phyloP scores from a whole-genome alignment of 2,329 filamentous ascomycete genomes.

The Bipolaris sorokiniana region DNA sequence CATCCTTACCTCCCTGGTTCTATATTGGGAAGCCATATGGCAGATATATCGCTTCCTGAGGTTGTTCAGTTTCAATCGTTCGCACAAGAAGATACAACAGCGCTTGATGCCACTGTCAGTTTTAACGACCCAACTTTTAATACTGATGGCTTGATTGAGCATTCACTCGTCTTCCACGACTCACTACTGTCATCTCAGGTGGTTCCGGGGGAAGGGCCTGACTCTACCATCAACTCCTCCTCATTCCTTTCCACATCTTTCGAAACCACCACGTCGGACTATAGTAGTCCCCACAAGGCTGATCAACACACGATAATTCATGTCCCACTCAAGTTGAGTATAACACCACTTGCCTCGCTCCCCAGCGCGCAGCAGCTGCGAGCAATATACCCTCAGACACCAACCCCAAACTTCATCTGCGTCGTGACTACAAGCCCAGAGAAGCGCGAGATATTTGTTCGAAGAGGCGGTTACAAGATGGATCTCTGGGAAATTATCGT shows the following conservation, averaged over 20 bases:
- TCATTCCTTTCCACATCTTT: conserved; percentile 48
- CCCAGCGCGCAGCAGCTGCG: conserved; percentile 70
- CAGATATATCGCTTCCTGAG: conserved; percentile 26
- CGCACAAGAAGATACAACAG: conserved; percentile 24
- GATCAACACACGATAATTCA: conserved; percentile 13
- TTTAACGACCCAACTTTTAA: conserved; percentile 23
- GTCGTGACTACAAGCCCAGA: conserved; percentile 75
- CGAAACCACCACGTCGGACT: conserved; percentile 40
- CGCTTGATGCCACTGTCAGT: conserved; percentile 35
- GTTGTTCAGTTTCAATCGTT: conserved; percentile 17
- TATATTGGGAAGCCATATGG: conserved; percentile 1
- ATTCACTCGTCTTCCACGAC: conserved; percentile 75
- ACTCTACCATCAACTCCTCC: conserved; percentile 39
- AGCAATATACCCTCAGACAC: conserved; percentile 76
- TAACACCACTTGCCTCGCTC: conserved; percentile 72
- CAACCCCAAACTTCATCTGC: conserved; percentile 81
- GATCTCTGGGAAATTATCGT: conserved; percentile 56
- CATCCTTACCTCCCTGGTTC: conserved; percentile 37
- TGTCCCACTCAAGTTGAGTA: conserved; percentile 40
- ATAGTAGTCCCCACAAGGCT: conserved; percentile 31
- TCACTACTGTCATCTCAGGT: conserved; percentile 67
- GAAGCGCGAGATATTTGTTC: conserved; percentile 71
- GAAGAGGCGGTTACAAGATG: conserved; percentile 62
- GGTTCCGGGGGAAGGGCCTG: conserved; percentile 22
- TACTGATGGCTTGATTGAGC: conserved; percentile 68